phyloP scores from a whole-genome alignment of 2,329 filamentous ascomycete genomes.

The Aspergillus latus region DNA sequence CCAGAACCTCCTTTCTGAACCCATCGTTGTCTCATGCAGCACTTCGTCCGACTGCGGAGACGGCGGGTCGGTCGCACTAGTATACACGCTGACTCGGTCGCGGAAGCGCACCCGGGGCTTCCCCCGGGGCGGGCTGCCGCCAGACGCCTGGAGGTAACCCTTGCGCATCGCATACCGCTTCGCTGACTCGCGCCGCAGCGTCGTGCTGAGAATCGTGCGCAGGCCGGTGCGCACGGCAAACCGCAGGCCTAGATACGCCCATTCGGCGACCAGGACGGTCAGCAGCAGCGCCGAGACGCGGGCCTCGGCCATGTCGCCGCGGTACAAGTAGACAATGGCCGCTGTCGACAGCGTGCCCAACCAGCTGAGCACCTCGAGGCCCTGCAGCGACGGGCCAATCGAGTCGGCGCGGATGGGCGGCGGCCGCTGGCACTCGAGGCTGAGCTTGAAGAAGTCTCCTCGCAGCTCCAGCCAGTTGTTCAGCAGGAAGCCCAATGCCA shows the following conservation, averaged over 20 bases:
- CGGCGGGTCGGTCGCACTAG: conserved; percentile 22
- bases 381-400: conserved; percentile 88
- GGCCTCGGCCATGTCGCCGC: conserved; percentile 65
- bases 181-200: conserved; percentile 76
- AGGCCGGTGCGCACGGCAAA: conserved; percentile 69
- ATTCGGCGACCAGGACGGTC: conserved; percentile 77
- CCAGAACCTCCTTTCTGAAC: conserved; percentile 55
- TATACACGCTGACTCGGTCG: conserved; percentile 35
- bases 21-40: conserved; percentile 32
- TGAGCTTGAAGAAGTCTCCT: conserved; percentile 92
- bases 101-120: conserved; percentile 36
- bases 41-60: conserved; percentile 25
- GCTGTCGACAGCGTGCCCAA: conserved; percentile 84
- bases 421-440: conserved; percentile 81
- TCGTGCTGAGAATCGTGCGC: conserved; percentile 75
- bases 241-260: conserved; percentile 75
- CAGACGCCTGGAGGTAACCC: conserved; percentile 57
- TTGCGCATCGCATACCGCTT: conserved; percentile 77
- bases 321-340: conserved; percentile 86
- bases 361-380: conserved; percentile 89
- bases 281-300: conserved; percentile 75
- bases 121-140: conserved; percentile 13
- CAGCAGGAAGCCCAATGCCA: conserved; percentile 80
- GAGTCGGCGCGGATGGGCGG: conserved; percentile 88
- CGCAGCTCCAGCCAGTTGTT: conserved; percentile 97